A percentile compares a stretch with the other conserved stretches of the same genome.
Conservation (phyloP, 495 filamentous ascomycete genomes). For the Penicillium bialowiezense region DNA sequence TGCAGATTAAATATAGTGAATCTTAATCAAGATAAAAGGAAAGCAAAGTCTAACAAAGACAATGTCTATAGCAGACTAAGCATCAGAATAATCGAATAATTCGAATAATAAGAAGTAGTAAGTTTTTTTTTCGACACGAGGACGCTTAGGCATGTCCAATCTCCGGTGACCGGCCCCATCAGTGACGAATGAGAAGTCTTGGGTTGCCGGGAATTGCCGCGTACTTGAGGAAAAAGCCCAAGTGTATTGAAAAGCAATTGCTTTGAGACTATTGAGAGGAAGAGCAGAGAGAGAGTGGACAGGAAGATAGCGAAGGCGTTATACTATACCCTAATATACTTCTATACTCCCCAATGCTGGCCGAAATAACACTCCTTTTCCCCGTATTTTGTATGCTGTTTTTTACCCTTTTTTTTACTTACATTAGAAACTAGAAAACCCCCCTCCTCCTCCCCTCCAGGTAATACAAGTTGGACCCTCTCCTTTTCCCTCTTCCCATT, state of each 20-base stretch:
- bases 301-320: no score
- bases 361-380: neutral
- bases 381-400: no score
- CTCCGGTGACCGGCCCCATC: constrained; percentile 19
- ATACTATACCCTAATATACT: no score
- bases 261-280: neutral
- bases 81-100: neutral
- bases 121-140: neutral
- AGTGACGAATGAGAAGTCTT: constrained; percentile 9
- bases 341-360: no score
- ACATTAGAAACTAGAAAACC: constrained; percentile 3
- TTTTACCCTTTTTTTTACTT: neutral
- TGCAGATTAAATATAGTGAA: neutral
- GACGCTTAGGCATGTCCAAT: constrained; percentile 26
- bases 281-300: no score
- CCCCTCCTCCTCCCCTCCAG: constrained; percentile 10
- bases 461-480: constrained; percentile 17
- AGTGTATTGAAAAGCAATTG: constrained; percentile 2
- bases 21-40: neutral
- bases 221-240: neutral
- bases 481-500: constrained; percentile 20
- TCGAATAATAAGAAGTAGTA: constrained; percentile 1
- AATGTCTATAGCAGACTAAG: no score
- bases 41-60: no score
- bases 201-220: constrained; percentile 25